phyloP scores from a whole-genome alignment of 2,329 filamentous ascomycete species.

The Xylaria sp. region DNA sequence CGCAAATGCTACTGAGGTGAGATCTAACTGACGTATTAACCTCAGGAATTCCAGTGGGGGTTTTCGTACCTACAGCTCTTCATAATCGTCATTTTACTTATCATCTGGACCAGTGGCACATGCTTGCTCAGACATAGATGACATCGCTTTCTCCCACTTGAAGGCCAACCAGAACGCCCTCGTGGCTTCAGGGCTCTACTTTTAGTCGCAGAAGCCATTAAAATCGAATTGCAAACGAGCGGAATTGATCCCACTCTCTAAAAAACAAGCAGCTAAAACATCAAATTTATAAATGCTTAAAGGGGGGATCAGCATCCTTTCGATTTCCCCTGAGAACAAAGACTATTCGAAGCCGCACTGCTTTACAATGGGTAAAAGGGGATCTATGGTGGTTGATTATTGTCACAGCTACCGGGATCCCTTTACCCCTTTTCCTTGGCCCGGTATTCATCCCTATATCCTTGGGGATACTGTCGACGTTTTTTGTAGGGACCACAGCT shows the following conservation, averaged over 20 bases:
- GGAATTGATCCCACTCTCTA: conserved; percentile 33
- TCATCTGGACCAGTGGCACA: conserved; percentile 41
- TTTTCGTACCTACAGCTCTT: conserved; percentile 46
- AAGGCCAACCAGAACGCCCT: conserved; percentile 27
- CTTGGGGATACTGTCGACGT: too few species aligned
- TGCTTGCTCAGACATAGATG: conserved; percentile 40
- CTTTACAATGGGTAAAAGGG: not conserved
- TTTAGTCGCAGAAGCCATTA: conserved; percentile 32
- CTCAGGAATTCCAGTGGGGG: conserved; percentile 41
- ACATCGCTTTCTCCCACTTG: conserved; percentile 27
- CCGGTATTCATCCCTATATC: not conserved
- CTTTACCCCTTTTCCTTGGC: not conserved
- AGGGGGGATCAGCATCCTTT: conserved; percentile 41
- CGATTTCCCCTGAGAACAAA: conserved; percentile 18
- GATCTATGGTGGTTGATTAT: not conserved
- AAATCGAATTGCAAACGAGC: conserved; percentile 32
- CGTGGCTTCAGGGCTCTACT: conserved; percentile 36
- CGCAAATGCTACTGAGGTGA: not conserved
- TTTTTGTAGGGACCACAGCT: too few species aligned
- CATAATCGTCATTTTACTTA: conserved; percentile 28
- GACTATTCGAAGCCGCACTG: not conserved
- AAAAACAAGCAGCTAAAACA: conserved; percentile 37
- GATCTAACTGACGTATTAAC: not conserved
- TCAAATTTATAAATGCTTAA: conserved; percentile 36
- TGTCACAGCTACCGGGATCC: too few species aligned